phyloP scores from a whole-genome alignment of 768 basidiomycete species.

The Naganishia friedmannii region DNA sequence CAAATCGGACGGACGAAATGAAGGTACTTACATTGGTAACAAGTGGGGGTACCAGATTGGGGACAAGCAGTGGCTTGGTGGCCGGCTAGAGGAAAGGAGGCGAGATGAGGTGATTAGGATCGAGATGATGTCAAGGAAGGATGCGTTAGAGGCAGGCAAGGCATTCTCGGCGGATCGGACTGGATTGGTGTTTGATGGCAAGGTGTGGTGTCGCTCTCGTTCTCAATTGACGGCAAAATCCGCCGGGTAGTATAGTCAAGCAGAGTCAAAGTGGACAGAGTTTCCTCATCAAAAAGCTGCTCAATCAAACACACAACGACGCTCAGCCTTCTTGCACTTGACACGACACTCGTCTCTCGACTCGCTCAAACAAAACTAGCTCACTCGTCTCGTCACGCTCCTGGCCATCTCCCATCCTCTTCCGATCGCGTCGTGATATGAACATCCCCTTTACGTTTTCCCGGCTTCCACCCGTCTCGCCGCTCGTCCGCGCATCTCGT shows the following conservation, averaged over 20 bases:
- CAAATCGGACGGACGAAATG: neutral
- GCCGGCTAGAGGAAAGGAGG: slow-evolving; percentile 39
- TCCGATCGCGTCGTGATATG: too few species aligned
- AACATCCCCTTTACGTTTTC: too few species aligned
- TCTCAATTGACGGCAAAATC: neutral
- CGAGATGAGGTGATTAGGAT: neutral
- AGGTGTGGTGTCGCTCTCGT: too few species aligned
- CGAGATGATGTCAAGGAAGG: neutral
- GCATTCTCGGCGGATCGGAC: neutral
- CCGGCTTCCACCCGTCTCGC: neutral
- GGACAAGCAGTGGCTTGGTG: slow-evolving; percentile 50
- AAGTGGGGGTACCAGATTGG: slow-evolving; percentile 44
- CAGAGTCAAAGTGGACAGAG: neutral
- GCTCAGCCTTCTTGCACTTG: slow-evolving; percentile 19
- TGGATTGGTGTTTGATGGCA: neutral
- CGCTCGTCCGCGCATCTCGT: neutral
- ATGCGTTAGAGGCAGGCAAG: neutral
- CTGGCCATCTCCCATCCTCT: neutral
- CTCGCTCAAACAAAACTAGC: slow-evolving; percentile 20
- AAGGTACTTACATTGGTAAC: slow-evolving; percentile 46
- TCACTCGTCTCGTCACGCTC: slow-evolving; percentile 11
- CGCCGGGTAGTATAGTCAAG: too few species aligned
- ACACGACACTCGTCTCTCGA: slow-evolving; percentile 19
- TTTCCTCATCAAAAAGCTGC: neutral
- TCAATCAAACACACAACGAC: slow-evolving; percentile 1